These are phyloP conservation scores for Trichomonascaceae sp. DNA, from an alignment of 1,139 yeast genomes.

Conservation along the genomic window DNA sequence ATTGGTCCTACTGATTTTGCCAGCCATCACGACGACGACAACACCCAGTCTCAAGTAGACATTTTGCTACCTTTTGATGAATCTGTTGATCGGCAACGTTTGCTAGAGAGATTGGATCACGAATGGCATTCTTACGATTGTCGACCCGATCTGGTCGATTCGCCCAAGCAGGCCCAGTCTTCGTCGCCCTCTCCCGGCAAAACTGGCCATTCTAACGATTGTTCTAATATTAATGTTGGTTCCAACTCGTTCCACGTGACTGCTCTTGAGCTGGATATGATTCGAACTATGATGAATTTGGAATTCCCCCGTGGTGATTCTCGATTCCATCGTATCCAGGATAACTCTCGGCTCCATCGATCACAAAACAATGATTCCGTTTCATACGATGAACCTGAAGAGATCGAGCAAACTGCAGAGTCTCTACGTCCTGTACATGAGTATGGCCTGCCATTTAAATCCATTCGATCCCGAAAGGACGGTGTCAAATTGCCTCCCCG, in stretches of 20 bases:
- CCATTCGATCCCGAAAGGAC: slow-evolving; percentile 13
- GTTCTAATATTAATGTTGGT: background rate
- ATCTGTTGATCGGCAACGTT: background rate
- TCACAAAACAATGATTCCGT: background rate
- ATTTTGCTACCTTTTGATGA: background rate
- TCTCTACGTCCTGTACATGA: slow-evolving; percentile 9
- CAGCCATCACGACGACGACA: background rate
- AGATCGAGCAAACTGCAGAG: slow-evolving; percentile 4
- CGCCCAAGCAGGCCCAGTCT: background rate
- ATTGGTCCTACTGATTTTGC: background rate
- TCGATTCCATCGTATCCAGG: background rate
- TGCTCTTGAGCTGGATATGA: background rate
- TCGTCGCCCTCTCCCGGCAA: background rate
- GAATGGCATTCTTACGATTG: background rate
- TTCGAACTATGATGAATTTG: background rate
- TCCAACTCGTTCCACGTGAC: background rate
- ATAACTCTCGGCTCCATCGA: background rate
- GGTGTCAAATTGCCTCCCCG: slow-evolving; percentile 11
- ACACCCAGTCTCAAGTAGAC: background rate
- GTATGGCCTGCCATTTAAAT: slow-evolving; percentile 18
- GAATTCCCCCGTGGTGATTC: background rate
- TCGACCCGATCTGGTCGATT: background rate
- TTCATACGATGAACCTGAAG: background rate
- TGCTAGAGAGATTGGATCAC: background rate
- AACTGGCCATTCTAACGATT: background rate